Evolutionary conservation across 805 yeast genomes (phyloP).

Genomic region (Debaryomyces prosopidis): DNA sequence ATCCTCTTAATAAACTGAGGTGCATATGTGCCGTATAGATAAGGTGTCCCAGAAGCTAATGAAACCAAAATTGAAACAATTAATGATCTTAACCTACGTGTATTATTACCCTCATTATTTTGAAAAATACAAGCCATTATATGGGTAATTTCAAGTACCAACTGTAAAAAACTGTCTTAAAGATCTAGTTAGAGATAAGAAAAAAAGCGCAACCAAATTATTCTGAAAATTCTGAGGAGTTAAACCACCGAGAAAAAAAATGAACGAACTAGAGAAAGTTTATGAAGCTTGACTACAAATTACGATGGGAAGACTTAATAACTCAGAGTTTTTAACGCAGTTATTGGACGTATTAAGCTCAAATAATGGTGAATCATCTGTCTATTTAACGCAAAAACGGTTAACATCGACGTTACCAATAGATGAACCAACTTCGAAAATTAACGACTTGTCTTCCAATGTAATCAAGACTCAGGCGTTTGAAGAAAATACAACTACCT

Average conservation of each 20-base stretch:
- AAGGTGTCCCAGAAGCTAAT: constrained; percentile 74
- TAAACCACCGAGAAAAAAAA: not conserved
- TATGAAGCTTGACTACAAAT: not conserved
- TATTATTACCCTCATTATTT: not conserved
- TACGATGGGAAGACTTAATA: constrained; percentile 33
- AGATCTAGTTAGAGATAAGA: not conserved
- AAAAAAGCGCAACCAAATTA: constrained; percentile 1
- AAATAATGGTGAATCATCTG: constrained; percentile 48
- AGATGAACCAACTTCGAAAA: constrained; percentile 14
- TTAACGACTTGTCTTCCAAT: constrained; percentile 36
- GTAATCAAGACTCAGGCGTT: constrained; percentile 20
- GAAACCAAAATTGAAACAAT: constrained; percentile 47
- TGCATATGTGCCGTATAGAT: constrained; percentile 71
- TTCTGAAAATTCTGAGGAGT: not conserved
- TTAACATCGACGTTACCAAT: constrained; percentile 26
- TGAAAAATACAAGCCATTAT: no score
- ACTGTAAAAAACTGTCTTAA: no score
- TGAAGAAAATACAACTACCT: constrained; percentile 35
- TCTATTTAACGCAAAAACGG: constrained; percentile 63
- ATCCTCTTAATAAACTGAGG: constrained; percentile 65
- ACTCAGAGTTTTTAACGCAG: constrained; percentile 29
- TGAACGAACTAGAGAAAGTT: not conserved
- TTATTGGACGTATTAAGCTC: constrained; percentile 20
- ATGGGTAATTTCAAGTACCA: no score
- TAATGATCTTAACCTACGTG: constrained; percentile 25